phyloP scores from a whole-genome alignment of 345 rosid species.

The Arabis alpina region DNA sequence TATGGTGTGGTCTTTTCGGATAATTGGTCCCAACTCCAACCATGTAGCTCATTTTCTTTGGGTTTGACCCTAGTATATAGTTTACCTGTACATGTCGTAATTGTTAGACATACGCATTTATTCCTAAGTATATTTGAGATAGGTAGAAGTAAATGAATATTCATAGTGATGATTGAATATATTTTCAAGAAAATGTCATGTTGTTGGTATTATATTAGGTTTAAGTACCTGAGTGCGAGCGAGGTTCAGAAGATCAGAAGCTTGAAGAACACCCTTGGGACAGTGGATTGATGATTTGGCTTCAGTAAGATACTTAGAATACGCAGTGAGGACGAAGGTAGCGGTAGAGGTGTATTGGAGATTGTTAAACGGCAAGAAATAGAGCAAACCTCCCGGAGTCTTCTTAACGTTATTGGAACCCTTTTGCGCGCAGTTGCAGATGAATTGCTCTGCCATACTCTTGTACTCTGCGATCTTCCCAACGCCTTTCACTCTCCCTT shows the following conservation, averaged over 20 bases:
- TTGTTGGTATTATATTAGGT: slow-evolving; percentile 2
- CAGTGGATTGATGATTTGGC: slow-evolving; percentile 46
- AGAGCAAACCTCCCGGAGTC: slow-evolving; percentile 66
- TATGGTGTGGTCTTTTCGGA: slow-evolving; percentile 85
- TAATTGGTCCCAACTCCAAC: slow-evolving; percentile 80
- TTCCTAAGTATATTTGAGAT: too few relatives aligned
- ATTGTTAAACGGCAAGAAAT: slow-evolving; percentile 54
- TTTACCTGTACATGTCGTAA: slow-evolving; percentile 54
- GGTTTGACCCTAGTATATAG: slow-evolving; percentile 87
- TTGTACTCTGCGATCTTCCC: slow-evolving; percentile 67
- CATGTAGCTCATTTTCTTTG: slow-evolving; percentile 86
- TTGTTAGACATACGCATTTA: too few relatives aligned
- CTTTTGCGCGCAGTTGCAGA: slow-evolving; percentile 90
- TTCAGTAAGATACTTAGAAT: slow-evolving; percentile 48
- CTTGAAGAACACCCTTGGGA: slow-evolving; percentile 43
- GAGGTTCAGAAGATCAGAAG: slow-evolving; percentile 39
- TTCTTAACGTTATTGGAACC: slow-evolving; percentile 53
- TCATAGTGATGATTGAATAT: neutral
- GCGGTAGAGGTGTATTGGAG: slow-evolving; percentile 60
- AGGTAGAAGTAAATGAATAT: slow-evolving; percentile 13
- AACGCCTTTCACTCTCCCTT: slow-evolving; percentile 40
- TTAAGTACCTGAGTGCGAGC: slow-evolving; percentile 36
- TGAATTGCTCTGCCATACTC: slow-evolving; percentile 84
- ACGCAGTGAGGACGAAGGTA: slow-evolving; percentile 49
- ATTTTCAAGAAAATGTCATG: neutral